A percentile compares a stretch with the other conserved stretches of the same genome.
phyloP scores from a whole-genome alignment of 129 eudicot genomes.

The Centrapalus pauciflorus region DNA sequence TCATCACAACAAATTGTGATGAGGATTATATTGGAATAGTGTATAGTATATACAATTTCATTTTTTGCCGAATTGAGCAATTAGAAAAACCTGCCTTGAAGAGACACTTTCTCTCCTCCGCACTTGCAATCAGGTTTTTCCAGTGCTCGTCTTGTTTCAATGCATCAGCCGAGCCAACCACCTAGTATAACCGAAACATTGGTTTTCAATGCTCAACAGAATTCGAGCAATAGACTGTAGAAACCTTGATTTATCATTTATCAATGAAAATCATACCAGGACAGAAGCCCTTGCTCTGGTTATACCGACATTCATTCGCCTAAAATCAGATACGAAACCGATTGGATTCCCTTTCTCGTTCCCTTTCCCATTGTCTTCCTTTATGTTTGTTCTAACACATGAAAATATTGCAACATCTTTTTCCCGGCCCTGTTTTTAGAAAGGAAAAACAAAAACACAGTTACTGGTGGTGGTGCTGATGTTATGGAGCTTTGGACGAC shows the following conservation, averaged over 20 bases:
- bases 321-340: slow-evolving; percentile 78
- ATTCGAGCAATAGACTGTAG: background rate
- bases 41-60: background rate
- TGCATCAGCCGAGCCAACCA: slow-evolving; percentile 81
- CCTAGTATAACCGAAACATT: slow-evolving; percentile 40
- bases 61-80: background rate
- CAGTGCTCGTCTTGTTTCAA: slow-evolving; percentile 73
- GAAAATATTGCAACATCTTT: slow-evolving; percentile 94
- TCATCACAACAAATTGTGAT: background rate
- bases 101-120: slow-evolving; percentile 62
- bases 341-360: too few relatives aligned
- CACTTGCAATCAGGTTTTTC: slow-evolving; percentile 74
- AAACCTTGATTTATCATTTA: background rate
- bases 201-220: background rate
- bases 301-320: slow-evolving; percentile 97
- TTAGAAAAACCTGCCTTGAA: slow-evolving; percentile 45
- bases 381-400: slow-evolving; percentile 84
- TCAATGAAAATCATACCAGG: slow-evolving; percentile 49
- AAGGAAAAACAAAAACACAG: background rate
- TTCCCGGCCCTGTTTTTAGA: slow-evolving; percentile 69
- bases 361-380: too few relatives aligned
- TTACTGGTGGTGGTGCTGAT: background rate
- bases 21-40: background rate
- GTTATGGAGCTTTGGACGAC: background rate
- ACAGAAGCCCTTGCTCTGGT: slow-evolving; percentile 94